Evolutionary conservation across 2,329 filamentous ascomycete species (phyloP).

Genomic region (Leptographium lundbergii): DNA sequence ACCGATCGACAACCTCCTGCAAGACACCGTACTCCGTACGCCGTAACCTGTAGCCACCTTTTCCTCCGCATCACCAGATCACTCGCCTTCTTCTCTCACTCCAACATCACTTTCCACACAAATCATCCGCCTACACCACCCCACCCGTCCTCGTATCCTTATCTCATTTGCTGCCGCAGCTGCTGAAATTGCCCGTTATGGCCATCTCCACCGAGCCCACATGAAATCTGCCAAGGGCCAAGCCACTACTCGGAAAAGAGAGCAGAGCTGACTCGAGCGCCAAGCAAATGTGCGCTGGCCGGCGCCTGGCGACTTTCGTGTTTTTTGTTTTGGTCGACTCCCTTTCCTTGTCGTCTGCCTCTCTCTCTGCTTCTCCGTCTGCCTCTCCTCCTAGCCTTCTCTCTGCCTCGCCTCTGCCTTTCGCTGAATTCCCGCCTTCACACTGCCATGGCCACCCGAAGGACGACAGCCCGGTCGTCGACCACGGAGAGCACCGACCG

Average conservation of each 20-base stretch:
- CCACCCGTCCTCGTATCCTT: not conserved
- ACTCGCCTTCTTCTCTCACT: too few relatives aligned
- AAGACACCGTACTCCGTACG: too few relatives aligned
- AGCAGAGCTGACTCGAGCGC: too few relatives aligned
- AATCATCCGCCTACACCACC: not conserved
- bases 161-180: not conserved
- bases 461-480: not conserved
- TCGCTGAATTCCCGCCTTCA: too few relatives aligned
- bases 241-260: not conserved
- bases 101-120: too few relatives aligned
- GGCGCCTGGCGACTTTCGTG: not conserved
- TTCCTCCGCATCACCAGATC: too few relatives aligned
- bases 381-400: not conserved
- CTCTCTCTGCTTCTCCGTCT: not conserved
- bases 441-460: not conserved
- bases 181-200: not conserved
- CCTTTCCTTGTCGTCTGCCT: not conserved
- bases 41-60: too few relatives aligned
- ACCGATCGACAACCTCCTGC: too few relatives aligned
- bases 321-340: not conserved
- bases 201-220: not conserved
- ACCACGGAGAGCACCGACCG: not conserved
- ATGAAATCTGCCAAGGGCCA: conserved; percentile 3
- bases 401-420: too few relatives aligned
- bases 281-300: not conserved